Evolutionary conservation across 202 grass and related monocot genomes (phyloP).

Genomic region (Digitaria exilis): DNA sequence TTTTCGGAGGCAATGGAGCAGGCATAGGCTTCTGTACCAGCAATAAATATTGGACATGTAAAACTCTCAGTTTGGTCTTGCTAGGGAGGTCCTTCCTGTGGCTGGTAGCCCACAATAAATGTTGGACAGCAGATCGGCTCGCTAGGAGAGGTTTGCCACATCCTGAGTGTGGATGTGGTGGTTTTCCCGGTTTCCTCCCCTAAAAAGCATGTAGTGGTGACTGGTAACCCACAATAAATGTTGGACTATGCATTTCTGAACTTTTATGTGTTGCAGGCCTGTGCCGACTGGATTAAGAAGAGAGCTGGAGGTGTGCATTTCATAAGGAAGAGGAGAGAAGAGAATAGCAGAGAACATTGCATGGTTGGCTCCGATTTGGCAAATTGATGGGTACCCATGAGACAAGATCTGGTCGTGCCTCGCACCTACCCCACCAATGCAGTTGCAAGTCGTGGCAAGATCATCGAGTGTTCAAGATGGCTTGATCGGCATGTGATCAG

Average conservation of each 20-base stretch:
- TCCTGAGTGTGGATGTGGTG: no score
- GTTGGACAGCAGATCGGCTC: no score
- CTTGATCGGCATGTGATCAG: constrained; percentile 29
- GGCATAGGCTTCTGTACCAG: no score
- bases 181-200: no score
- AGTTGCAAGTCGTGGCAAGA: constrained; percentile 36
- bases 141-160: no score
- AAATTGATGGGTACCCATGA: constrained; percentile 23
- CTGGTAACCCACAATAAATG: no score
- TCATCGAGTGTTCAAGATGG: constrained; percentile 22
- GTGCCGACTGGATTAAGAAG: constrained; percentile 22
- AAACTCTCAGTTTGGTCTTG: no score
- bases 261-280: constrained; percentile 21
- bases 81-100: no score
- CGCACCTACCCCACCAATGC: constrained; percentile 35
- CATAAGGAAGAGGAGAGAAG: background rate
- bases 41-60: no score
- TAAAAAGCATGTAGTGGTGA: no score
- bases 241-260: background rate
- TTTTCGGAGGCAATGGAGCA: no score
- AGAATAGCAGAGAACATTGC: background rate
- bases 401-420: constrained; percentile 48
- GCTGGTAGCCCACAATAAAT: no score
- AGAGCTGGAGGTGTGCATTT: background rate
- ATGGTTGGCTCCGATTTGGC: constrained; percentile 26